Evolutionary conservation across 2,329 filamentous ascomycete species (phyloP).

Genomic region (Septoria petroselini): DNA sequence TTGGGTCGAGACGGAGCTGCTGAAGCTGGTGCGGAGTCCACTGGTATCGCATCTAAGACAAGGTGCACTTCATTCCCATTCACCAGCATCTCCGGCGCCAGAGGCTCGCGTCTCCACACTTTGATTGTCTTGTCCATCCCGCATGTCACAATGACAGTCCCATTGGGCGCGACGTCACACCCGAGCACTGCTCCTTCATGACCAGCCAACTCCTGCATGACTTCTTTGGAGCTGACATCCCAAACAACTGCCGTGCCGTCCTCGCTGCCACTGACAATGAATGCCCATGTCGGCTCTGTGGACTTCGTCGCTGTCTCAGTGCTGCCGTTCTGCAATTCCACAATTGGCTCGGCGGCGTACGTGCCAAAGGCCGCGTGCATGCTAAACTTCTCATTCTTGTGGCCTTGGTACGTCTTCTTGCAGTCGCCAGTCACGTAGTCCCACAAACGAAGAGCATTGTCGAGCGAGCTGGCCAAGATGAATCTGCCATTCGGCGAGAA

Average conservation of each 20-base stretch:
- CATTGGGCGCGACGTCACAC: conserved; percentile 57
- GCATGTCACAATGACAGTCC: conserved; percentile 56
- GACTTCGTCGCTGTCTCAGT: too few species aligned
- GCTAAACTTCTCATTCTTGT: conserved; percentile 78
- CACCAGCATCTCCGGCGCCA: conserved; percentile 17
- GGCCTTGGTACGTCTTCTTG: conserved; percentile 96
- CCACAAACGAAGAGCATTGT: conserved; percentile 88
- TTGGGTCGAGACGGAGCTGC: conserved; percentile 16
- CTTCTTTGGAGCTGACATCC: conserved; percentile 82
- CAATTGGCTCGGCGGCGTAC: conserved; percentile 44
- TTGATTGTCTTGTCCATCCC: conserved; percentile 61
- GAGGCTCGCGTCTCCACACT: conserved; percentile 52
- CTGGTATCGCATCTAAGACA: not conserved
- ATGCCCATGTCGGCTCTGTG: conserved; percentile 46
- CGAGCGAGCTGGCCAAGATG: conserved; percentile 86
- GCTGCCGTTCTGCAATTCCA: not conserved
- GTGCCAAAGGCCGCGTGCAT: conserved; percentile 80
- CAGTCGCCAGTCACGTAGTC: conserved; percentile 88
- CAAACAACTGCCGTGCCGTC: conserved; percentile 82
- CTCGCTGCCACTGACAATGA: conserved; percentile 81
- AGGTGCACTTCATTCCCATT: conserved; percentile 4
- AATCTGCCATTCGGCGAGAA: conserved; percentile 94
- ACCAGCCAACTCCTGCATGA: conserved; percentile 65
- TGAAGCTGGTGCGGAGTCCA: not conserved
- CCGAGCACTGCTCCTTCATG: conserved; percentile 59